Percentiles rank a stretch among this genome's conserved stretches.
Conservation (phyloP, 805 yeast species). For the Starmerella powellii region DNA sequence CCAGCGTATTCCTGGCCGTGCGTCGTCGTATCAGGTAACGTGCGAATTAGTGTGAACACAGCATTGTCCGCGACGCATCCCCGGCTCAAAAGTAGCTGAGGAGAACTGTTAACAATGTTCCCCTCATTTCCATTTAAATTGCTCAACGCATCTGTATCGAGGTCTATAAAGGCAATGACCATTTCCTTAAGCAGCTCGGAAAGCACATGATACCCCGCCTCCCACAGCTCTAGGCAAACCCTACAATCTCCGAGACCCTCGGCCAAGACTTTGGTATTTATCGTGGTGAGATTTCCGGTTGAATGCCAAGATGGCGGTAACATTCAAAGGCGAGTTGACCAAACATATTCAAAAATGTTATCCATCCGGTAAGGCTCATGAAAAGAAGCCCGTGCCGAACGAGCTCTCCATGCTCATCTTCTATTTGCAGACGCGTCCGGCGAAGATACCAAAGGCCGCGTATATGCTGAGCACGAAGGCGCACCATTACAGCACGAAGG, state of each 20-base stretch:
- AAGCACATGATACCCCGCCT: too few species aligned
- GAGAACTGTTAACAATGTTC: too few species aligned
- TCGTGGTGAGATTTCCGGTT: not conserved
- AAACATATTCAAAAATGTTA: slow-evolving; percentile 82
- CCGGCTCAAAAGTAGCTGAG: too few species aligned
- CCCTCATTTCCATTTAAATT: too few species aligned
- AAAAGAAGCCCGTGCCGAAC: slow-evolving; percentile 83
- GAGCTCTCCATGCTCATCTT: slow-evolving; percentile 78
- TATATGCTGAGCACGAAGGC: slow-evolving; percentile 53
- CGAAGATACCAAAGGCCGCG: slow-evolving; percentile 80
- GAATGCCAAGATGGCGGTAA: not conserved
- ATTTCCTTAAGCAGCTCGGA: too few species aligned
- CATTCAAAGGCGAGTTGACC: slow-evolving; percentile 28
- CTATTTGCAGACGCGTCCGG: slow-evolving; percentile 81
- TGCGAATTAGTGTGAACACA: too few species aligned
- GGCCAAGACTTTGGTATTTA: not conserved
- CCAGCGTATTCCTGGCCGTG: too few species aligned
- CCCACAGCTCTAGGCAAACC: too few species aligned
- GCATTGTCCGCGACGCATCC: too few species aligned
- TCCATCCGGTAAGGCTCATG: slow-evolving; percentile 76
- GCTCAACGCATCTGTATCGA: too few species aligned
- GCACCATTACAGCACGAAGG: slow-evolving; percentile 44
- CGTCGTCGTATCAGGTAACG: too few species aligned
- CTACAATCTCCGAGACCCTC: not conserved
- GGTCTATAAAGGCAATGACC: too few species aligned